Base-by-base conservation (phyloP, 2,329 filamentous ascomycete species). In the Madurella mycetomatis region DNA sequence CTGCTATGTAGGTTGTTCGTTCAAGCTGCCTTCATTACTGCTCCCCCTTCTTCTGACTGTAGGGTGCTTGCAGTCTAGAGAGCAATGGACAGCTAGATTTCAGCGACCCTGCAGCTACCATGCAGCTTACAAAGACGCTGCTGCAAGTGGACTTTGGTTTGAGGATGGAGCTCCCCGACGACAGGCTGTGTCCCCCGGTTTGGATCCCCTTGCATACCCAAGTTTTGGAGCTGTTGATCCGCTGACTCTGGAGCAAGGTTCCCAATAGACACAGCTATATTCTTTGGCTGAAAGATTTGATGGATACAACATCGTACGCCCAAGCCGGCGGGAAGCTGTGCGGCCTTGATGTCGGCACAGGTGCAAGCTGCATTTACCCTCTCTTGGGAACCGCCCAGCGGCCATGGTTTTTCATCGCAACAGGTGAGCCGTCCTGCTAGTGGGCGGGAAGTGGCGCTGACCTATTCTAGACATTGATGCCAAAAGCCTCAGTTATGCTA, bases 281-380 rank as follows among this genome's bases (percentile, higher is more conserved):
- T 17, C 74, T 92, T 9, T 97, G 92, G 91, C 75, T 97, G 1
- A 90, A 95, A 64, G 78, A 80, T 2, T 79, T 99, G 0, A 67
- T 97, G 7, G 90, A 95, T 65, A 85, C 83, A 1, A 87, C 85
- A 0, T 74, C 73, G 0, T 86, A 83, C 60, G 71, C 78, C 2
- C 64, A 68, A 2, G 66, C 68, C 2, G 66, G 66, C 0, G 73
- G 80, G n/a, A 72, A 77, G 41, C 75, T 90, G 2, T 68, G 79
- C 0, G 92, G 92, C 0, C 72, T 96, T 2, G 92, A 96, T 62
- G 86, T 96, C 58, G 94, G 94, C 41, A 95, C 91, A 1, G 94
- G 94, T 1, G 89, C 92, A 15, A 95, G 90, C 62, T 87, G 87
- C 63, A 95, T 99, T 63, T 99, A 97, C 66, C 87, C 92, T 2